Conservation (phyloP, 305 asterid genomes). For the Rubia tinctorum region DNA sequence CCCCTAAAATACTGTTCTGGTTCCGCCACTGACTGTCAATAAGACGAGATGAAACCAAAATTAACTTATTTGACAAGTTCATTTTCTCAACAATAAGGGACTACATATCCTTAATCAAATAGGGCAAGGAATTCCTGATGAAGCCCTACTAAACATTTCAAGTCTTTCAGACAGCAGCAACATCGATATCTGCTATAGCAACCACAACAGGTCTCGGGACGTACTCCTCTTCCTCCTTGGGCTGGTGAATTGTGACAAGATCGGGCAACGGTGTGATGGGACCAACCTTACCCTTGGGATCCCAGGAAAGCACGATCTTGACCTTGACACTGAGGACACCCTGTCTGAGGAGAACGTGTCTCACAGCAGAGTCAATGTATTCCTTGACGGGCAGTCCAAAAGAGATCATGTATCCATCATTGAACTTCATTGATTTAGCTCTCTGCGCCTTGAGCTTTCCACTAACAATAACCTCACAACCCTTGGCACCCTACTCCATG, state of each 20-base stretch:
- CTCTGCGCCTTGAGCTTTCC: no score
- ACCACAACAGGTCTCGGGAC: neutral
- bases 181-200: conserved; percentile 18
- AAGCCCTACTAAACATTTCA: neutral
- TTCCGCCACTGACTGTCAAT: no score
- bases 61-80: no score
- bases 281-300: conserved; percentile 59
- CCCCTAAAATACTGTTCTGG: no score
- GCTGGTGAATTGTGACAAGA: conserved; percentile 59
- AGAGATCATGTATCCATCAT: no score
- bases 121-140: neutral
- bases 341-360: no score
- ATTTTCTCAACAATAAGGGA: no score
- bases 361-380: no score
- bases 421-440: no score
- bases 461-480: no score
- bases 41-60: no score
- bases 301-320: conserved; percentile 69
- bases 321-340: conserved; percentile 69
- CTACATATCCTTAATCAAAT: conserved; percentile 22
- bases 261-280: conserved; percentile 57
- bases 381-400: no score
- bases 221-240: conserved; percentile 51
- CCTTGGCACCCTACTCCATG: conserved; percentile 30
- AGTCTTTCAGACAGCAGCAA: neutral